phyloP scores from a whole-genome alignment of 352 stramenopile species.

The Phytopythium helicoides region DNA sequence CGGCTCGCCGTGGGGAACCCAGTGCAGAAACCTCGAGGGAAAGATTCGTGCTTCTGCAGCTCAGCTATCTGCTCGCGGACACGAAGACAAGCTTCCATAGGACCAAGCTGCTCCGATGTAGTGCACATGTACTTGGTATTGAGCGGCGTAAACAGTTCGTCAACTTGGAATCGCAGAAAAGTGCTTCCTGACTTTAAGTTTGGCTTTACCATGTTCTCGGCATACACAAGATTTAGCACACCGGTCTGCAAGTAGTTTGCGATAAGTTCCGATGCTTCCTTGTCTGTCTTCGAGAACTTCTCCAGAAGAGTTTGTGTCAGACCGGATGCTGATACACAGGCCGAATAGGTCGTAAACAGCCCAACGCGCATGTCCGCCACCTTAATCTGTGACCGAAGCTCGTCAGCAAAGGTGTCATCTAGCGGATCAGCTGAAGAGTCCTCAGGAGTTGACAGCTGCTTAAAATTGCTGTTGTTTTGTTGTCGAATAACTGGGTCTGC shows the following conservation, averaged over 20 bases:
- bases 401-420: conserved; percentile 64
- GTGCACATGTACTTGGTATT: conserved; percentile 80
- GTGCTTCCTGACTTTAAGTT: conserved; percentile 49
- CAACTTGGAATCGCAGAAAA: conserved; percentile 82
- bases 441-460: conserved; percentile 20
- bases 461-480: conserved; percentile 32
- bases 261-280: conserved; percentile 44
- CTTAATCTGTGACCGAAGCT: conserved; percentile 51
- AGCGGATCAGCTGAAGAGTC: conserved; percentile 25
- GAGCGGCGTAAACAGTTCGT: conserved; percentile 74
- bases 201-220: conserved; percentile 43
- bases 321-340: conserved; percentile 51
- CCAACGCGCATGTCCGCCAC: conserved; percentile 62
- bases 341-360: conserved; percentile 71
- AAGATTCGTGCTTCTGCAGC: conserved; percentile 60
- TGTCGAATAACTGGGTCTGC: conserved; percentile 27
- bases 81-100: conserved; percentile 73
- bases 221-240: conserved; percentile 54
- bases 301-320: conserved; percentile 50
- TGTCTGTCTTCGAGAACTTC: conserved; percentile 52
- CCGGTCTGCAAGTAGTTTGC: conserved; percentile 35
- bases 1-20: conserved; percentile 33
- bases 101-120: conserved; percentile 32
- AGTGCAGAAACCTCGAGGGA: conserved; percentile 67
- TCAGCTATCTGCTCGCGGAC: conserved; percentile 65